Percentiles rank a stretch among this genome's conserved stretches.
Conservation (phyloP, 2,329 filamentous ascomycete genomes). For the Arthrinium puccinioides region DNA sequence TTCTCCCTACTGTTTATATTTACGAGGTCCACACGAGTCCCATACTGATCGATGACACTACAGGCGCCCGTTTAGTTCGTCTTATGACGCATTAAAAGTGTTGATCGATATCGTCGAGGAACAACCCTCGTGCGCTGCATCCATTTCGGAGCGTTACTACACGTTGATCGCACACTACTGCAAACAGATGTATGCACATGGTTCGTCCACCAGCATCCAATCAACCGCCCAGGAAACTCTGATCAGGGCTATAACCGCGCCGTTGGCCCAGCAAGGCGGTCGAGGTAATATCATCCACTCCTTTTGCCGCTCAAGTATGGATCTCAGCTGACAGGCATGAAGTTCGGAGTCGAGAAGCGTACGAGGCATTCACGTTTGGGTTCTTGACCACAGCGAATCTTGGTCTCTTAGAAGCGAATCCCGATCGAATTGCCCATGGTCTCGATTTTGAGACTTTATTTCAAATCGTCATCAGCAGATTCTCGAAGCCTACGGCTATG, state of each 20-base stretch:
- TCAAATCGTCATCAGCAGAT: conserved; percentile 29
- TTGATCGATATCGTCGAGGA: conserved; percentile 23
- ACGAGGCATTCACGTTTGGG: conserved; percentile 20
- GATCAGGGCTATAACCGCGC: conserved; percentile 14
- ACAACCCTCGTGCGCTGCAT: conserved; percentile 20
- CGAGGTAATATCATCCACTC: neutral
- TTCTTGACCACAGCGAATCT: conserved; percentile 26
- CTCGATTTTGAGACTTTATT: conserved; percentile 35
- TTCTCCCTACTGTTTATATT: neutral
- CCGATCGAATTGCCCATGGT: conserved; percentile 24
- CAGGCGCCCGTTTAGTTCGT: conserved; percentile 15
- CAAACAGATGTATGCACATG: too few species aligned
- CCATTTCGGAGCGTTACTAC: conserved; percentile 29
- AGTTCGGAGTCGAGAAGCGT: conserved; percentile 11
- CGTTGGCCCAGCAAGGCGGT: conserved; percentile 8
- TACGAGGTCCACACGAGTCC: conserved; percentile 4
- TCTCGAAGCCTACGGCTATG: conserved; percentile 17
- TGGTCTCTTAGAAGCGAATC: conserved; percentile 31
- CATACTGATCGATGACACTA: conserved; percentile 4
- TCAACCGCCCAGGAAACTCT: conserved; percentile 12
- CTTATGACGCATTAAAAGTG: conserved; percentile 26
- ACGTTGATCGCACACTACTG: conserved; percentile 29
- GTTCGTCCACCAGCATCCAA: too few species aligned
- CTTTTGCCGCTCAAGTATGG: neutral
- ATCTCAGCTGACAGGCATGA: conserved; percentile 1